phyloP scores from a whole-genome alignment of 2,329 filamentous ascomycete genomes.

The Leptodontidium sp. region DNA sequence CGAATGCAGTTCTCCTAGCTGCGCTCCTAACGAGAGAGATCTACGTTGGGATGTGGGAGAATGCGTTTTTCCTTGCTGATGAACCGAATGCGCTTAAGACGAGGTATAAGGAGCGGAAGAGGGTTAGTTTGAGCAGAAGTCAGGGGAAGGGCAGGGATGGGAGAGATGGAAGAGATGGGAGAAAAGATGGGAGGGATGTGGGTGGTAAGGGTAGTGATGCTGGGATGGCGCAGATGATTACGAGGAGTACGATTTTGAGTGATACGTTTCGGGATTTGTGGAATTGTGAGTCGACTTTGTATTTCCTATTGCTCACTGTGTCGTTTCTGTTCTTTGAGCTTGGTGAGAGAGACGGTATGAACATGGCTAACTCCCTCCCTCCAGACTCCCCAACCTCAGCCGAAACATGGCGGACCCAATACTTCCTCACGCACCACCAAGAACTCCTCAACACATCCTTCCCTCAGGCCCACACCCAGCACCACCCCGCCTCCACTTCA shows the following conservation, averaged over 20 bases:
- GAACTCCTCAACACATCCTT: conserved; percentile 1
- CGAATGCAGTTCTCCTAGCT: neutral
- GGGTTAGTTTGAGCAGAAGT: neutral
- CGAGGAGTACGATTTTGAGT: neutral
- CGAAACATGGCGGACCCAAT: conserved; percentile 8
- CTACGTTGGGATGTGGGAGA: conserved; percentile 10
- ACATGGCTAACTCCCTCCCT: neutral
- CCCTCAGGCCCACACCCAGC: neutral
- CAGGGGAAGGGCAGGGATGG: neutral
- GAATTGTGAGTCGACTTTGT: neutral
- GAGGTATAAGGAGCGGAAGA: conserved; percentile 8
- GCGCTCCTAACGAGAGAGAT: neutral
- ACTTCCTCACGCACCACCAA: conserved; percentile 5
- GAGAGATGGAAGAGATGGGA: neutral
- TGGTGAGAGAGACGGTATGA: neutral
- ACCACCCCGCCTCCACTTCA: neutral
- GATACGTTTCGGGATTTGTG: conserved; percentile 10
- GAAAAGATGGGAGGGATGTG: neutral
- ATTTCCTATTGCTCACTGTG: no score
- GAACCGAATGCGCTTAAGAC: neutral
- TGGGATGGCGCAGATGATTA: neutral
- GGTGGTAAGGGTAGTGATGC: neutral
- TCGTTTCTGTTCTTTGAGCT: no score
- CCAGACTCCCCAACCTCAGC: conserved; percentile 9
- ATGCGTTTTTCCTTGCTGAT: conserved; percentile 5